A percentile compares a stretch with the other conserved stretches of the same genome.
phyloP scores from a whole-genome alignment of 73 alveolate species.

The Paramecium bursaria region DNA sequence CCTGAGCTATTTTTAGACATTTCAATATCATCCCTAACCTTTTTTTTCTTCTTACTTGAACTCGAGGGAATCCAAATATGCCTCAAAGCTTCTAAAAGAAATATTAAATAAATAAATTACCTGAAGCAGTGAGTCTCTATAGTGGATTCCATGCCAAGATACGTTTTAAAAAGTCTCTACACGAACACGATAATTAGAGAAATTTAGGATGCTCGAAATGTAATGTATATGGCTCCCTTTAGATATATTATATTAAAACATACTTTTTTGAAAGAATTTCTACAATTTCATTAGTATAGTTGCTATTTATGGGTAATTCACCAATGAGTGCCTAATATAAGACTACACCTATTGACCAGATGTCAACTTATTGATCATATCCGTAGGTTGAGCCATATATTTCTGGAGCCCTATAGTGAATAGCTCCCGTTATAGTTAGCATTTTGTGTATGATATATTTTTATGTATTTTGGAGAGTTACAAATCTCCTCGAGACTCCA shows the following conservation, averaged over 20 bases:
- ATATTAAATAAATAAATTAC: not conserved
- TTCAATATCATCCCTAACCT: constrained; percentile 45
- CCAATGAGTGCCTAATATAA: constrained; percentile 28
- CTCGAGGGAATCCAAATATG: constrained; percentile 52
- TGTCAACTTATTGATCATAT: constrained; percentile 29
- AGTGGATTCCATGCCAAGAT: constrained; percentile 56
- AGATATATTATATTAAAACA: not conserved
- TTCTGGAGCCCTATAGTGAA: constrained; percentile 54
- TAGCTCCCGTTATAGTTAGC: constrained; percentile 46
- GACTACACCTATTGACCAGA: constrained; percentile 56
- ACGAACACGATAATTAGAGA: not conserved
- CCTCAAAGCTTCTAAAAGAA: constrained; percentile 23
- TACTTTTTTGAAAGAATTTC: constrained; percentile 4
- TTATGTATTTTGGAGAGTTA: constrained; percentile 12
- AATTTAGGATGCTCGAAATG: not conserved
- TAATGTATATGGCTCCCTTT: not conserved
- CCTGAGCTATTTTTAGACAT: constrained; percentile 15
- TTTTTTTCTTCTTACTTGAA: constrained; percentile 26
- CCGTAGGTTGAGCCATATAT: constrained; percentile 17
- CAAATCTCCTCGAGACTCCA: constrained; percentile 62
- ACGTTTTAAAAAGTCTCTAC: constrained; percentile 51
- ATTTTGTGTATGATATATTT: constrained; percentile 19
- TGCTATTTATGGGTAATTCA: constrained; percentile 1
- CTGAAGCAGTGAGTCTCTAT: constrained; percentile 41
- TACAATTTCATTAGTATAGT: constrained; percentile 13